Evolutionary conservation across 75 land plant species (phyloP).

Genomic region (Picea sitchensis): DNA sequence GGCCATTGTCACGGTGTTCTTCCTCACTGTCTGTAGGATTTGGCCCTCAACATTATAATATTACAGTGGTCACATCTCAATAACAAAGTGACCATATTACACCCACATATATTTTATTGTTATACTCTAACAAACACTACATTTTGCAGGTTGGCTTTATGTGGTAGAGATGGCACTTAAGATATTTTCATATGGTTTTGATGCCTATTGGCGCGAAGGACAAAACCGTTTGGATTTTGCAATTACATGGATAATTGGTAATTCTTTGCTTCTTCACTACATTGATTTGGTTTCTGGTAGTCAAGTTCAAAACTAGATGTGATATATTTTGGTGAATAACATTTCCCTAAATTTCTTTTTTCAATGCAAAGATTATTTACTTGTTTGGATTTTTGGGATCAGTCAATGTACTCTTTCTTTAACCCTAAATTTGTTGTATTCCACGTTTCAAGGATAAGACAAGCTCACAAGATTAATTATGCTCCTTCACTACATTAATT

Average conservation of each 20-base stretch:
- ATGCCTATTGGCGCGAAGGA: slow-evolving; percentile 78
- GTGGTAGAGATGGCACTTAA: no score
- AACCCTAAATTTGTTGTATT: not conserved
- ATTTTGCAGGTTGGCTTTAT: slow-evolving; percentile 78
- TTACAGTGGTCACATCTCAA: no score
- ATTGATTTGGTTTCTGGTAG: not conserved
- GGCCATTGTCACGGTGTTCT: no score
- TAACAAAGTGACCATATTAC: no score
- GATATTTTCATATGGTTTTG: slow-evolving; percentile 64
- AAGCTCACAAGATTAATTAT: no score
- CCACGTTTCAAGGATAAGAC: not conserved
- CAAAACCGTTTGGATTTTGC: slow-evolving; percentile 85
- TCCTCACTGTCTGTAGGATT: no score
- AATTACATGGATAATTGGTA: slow-evolving; percentile 81
- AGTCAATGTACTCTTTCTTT: not conserved
- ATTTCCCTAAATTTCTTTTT: not conserved
- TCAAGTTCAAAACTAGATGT: not conserved
- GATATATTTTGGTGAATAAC: not conserved
- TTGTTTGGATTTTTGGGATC: not conserved
- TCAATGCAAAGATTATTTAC: not conserved
- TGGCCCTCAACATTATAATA: no score
- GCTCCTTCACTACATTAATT: no score
- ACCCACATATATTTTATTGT: not conserved
- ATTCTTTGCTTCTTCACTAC: not conserved
- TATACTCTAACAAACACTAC: not conserved